These are phyloP conservation scores for Isoetes taiwanensis DNA, from an alignment of 75 land plant species.

Conservation along the genomic window DNA sequence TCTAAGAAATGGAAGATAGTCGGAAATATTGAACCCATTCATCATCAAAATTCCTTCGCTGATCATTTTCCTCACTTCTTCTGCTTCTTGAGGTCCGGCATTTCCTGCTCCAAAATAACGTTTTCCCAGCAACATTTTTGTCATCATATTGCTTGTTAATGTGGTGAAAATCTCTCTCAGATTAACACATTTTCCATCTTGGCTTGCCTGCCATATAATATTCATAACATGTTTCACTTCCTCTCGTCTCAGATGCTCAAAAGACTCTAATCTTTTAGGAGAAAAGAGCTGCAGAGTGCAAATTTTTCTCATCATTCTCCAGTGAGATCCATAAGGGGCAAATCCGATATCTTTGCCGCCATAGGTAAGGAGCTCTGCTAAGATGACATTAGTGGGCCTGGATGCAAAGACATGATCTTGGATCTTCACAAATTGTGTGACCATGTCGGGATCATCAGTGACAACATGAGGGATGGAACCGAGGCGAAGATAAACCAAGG, in stretches of 20 bases:
- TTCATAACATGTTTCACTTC: too few relatives aligned
- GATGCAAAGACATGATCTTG: slow-evolving; percentile 14
- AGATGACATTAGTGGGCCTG: neutral
- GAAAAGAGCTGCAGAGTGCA: slow-evolving; percentile 16
- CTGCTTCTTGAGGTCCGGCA: slow-evolving; percentile 1
- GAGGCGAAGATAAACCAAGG: slow-evolving; percentile 17
- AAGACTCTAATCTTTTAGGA: slow-evolving; percentile 15
- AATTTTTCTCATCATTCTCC: slow-evolving; percentile 23
- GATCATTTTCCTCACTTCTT: neutral
- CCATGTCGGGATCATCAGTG: slow-evolving; percentile 12
- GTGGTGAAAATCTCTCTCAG: neutral
- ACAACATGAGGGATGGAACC: slow-evolving; percentile 13
- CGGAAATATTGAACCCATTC: slow-evolving; percentile 3
- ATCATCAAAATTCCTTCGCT: slow-evolving; percentile 5
- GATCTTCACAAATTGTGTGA: slow-evolving; percentile 16
- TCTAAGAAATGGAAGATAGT: neutral
- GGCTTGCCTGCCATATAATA: too few relatives aligned
- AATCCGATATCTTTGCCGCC: neutral
- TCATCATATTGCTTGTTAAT: neutral
- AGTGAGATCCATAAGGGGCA: slow-evolving; percentile 17
- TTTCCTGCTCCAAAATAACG: neutral
- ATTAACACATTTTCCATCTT: neutral
- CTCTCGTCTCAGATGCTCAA: slow-evolving; percentile 14
- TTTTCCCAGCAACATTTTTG: slow-evolving; percentile 5
- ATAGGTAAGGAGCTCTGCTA: neutral